These are phyloP conservation scores for Phaeosphaeriaceae sp. DNA, from an alignment of 2,329 filamentous ascomycete species.

Conservation along the genomic window DNA sequence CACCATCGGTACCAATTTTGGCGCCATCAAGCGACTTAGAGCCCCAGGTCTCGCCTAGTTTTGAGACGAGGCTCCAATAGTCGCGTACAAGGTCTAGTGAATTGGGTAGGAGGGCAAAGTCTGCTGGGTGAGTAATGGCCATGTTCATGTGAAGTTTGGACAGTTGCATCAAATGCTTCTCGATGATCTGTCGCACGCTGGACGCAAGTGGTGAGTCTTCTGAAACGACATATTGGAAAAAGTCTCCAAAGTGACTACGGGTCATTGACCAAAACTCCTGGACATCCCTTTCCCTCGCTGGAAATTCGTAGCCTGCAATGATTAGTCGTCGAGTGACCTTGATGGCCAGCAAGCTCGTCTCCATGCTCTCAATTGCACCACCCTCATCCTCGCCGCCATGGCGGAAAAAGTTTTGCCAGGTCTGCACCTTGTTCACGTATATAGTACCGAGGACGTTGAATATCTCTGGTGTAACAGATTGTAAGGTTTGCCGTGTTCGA, in stretches of 20 bases:
- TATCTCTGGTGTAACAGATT: conserved; percentile 80
- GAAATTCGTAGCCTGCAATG: conserved; percentile 81
- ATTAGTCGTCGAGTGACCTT: conserved; percentile 82
- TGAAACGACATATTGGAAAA: conserved; percentile 68
- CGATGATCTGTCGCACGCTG: conserved; percentile 67
- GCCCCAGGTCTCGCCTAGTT: conserved; percentile 76
- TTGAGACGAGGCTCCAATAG: conserved; percentile 84
- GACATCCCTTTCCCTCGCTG: conserved; percentile 78
- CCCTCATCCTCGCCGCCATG: conserved; percentile 65
- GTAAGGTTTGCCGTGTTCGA: conserved; percentile 76
- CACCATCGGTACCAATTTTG: conserved; percentile 53
- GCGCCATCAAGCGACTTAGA: conserved; percentile 53
- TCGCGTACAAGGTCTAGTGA: conserved; percentile 77
- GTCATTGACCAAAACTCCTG: conserved; percentile 81
- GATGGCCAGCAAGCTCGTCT: conserved; percentile 78
- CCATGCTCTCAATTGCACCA: conserved; percentile 68
- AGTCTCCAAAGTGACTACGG: conserved; percentile 75
- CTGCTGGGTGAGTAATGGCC: conserved; percentile 77
- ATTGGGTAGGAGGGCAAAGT: conserved; percentile 82
- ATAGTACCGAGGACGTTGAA: conserved; percentile 79
- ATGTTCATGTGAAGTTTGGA: conserved; percentile 91
- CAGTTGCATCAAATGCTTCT: conserved; percentile 87
- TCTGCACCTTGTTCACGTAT: conserved; percentile 74
- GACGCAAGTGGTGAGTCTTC: conserved; percentile 60
- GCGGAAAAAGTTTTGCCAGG: conserved; percentile 70